These are phyloP conservation scores for Pholiota adiposa DNA, from an alignment of 1,284 basidiomycete genomes.

Conservation along the genomic window DNA sequence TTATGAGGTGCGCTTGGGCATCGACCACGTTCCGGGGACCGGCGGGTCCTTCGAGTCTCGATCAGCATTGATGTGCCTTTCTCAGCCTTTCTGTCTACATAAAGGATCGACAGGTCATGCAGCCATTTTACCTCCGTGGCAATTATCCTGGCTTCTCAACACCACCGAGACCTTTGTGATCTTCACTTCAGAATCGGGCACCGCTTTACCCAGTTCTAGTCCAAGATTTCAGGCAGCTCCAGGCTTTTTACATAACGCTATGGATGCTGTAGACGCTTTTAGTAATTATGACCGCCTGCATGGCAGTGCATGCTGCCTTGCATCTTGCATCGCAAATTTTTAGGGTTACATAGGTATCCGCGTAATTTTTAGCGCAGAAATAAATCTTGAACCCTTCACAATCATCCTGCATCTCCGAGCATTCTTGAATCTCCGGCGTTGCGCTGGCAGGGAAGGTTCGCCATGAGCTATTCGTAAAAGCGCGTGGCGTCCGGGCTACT, in stretches of 20 bases:
- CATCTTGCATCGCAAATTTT: neutral
- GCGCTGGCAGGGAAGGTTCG: neutral
- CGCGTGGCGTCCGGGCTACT: neutral
- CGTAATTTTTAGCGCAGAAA: neutral
- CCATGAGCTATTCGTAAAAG: neutral
- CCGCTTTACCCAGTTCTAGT: neutral
- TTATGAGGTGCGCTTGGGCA: neutral
- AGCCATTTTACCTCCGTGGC: neutral
- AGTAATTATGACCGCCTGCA: neutral
- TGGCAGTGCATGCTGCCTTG: neutral
- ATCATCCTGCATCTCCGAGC: neutral
- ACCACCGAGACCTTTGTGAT: neutral
- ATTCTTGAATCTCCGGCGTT: neutral
- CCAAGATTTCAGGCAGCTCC: neutral
- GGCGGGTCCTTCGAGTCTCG: neutral
- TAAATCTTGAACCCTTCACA: neutral
- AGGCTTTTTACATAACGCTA: neutral
- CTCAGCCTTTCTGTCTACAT: too few relatives aligned
- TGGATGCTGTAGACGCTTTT: neutral
- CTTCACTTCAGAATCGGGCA: neutral
- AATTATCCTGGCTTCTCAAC: neutral
- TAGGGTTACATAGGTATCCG: neutral
- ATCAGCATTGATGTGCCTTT: neutral
- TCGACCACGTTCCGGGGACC: neutral
- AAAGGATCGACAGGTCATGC: neutral